Evolutionary conservation across 1,139 yeast genomes (phyloP), one percentile per base, ranked within the genome.

Genomic region (Spathaspora sp.): DNA sequence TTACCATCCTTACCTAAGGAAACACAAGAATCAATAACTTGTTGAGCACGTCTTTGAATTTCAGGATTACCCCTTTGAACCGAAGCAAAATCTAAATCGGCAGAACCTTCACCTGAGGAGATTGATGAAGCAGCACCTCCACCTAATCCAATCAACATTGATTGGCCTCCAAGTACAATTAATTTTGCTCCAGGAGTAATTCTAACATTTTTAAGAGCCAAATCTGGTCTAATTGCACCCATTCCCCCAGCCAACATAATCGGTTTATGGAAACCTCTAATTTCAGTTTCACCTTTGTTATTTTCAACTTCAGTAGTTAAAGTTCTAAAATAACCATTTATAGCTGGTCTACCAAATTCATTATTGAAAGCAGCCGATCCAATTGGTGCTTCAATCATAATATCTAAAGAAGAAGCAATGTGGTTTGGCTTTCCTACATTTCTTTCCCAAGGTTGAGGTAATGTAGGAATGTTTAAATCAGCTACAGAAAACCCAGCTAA

Each of bases 51-150:
- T 72, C 99, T 88, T 72, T 95, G 97, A 84, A 95, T 90, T 70
- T 95, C 99, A 27, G 99, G 99, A 72, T 95, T 95, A 49, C 99
- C 99, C 74, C 99, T 85, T 75, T 95, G 99, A 38, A 95, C 99
- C 20, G 98, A 91, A 16, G 99, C 99, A 70, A 91, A 95, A 74
- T 95, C 99, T 56, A 95, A 80, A 54, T 86, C 96, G 17, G 97
- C 97, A 40, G 96, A 87, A 44, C 96, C 97, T 66, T 90, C 97
- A 59, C 98, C 97, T 23, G 97, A 88, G 15, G 96, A 82, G 45
- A 91, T 81, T 8, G 97, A 89, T 6, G 99, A 93, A 8, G 99
- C 99, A 42, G 99, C 99, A 72, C 99, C 99, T 63, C 99, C 99
- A 61, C 99, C 99, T 49, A 93, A 80, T 61, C 99, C 99, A 69